phyloP scores from a whole-genome alignment of 2,329 filamentous ascomycete species.

The Dryadomyces quercivorus region DNA sequence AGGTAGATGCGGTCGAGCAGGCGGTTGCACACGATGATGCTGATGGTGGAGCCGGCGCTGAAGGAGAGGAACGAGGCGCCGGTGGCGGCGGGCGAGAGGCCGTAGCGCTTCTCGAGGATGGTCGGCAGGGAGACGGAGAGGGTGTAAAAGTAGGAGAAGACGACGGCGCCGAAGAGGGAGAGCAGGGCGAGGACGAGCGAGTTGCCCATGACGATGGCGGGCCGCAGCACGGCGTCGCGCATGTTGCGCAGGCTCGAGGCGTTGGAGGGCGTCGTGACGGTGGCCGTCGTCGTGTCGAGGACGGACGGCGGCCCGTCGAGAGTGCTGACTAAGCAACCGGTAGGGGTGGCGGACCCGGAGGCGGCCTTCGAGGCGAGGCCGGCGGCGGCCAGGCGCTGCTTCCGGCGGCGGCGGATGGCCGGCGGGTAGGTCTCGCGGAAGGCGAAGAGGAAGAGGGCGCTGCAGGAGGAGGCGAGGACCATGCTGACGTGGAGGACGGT shows the following conservation, averaged over 20 bases:
- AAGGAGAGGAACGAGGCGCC: constrained; percentile 43
- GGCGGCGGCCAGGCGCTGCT: neutral
- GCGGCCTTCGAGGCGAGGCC: neutral
- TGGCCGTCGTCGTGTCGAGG: constrained; percentile 16
- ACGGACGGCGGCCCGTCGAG: neutral
- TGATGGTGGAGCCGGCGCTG: constrained; percentile 38
- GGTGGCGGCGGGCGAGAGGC: constrained; percentile 35
- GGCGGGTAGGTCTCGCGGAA: constrained; percentile 26
- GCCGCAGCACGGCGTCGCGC: constrained; percentile 31
- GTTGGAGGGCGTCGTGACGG: neutral
- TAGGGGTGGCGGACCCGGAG: neutral
- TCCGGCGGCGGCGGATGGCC: constrained; percentile 32
- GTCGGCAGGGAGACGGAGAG: constrained; percentile 39
- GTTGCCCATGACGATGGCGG: constrained; percentile 32
- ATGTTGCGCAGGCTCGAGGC: constrained; percentile 35
- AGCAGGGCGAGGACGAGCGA: constrained; percentile 30
- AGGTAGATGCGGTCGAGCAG: constrained; percentile 42
- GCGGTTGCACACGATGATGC: constrained; percentile 36
- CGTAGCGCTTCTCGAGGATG: constrained; percentile 35
- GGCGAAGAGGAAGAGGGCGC: constrained; percentile 14
- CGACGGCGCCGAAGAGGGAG: constrained; percentile 32
- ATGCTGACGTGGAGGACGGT: constrained; percentile 20
- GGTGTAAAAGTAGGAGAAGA: constrained; percentile 41
- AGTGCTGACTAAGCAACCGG: constrained; percentile 15
- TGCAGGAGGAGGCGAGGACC: constrained; percentile 13